Base-by-base conservation (phyloP, 164 flowering plant genomes). In the Chimonanthus praecox region DNA sequence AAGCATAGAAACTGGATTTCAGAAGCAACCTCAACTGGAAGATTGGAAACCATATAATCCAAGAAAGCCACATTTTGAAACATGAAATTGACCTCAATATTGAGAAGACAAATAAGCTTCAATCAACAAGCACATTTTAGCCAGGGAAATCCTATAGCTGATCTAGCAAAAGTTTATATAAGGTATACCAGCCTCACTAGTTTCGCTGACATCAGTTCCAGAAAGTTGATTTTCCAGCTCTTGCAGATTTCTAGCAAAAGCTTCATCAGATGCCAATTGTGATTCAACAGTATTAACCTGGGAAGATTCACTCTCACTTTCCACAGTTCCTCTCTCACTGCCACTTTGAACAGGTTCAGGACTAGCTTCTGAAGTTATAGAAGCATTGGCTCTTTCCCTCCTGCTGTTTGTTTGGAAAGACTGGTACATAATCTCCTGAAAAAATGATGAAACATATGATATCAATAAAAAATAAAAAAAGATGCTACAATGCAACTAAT, bases 211-310 rank as follows among this genome's bases (percentile, higher is more conserved):
- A 33, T 68, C 73, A 69, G 73, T 58, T 58, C 7, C 63, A 20
- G 18, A 63, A 47, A 70, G 44, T 47, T 73, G 76, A 69, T 58
- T 51, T 69, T 80, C 83, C 76, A 69, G 8, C 66, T 78, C 83
- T 67, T 78, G 80, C 77, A 81, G 70, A 65, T 68, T 47, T 64
- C 47, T 70, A 68, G 83, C 83, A 51, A 75, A 76, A 70, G 76
- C 83, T 76, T 75, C 83, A 68, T 81, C 83, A 6, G n/a, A 20
- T 43, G 47, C 79, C 58, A 78, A 64, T 62, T 78, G 83, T 46
- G 78, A 75, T 10, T 73, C 51, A 18, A 58, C 51, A 68, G 44
- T 21, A 4, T 47, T 21, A 76, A 48, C 67, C 58, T 78, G 70
- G 0, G 79, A 71, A 46, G 79, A 71, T 49, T 78, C 75, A 54